Evolutionary conservation across 2,329 filamentous ascomycete species (phyloP).

Genomic region (Cercospora canescens): DNA sequence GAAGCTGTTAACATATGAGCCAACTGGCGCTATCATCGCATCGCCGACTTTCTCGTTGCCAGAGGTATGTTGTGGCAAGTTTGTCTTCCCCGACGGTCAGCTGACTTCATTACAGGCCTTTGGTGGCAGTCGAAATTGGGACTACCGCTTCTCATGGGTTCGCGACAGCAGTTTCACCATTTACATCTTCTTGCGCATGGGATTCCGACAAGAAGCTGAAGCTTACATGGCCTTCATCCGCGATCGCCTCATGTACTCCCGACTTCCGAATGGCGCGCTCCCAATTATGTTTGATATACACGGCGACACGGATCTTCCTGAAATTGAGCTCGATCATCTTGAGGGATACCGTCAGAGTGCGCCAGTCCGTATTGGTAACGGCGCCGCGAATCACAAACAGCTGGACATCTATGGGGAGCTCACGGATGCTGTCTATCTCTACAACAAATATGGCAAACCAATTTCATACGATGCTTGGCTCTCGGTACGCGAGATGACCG

Average conservation of each 20-base stretch:
- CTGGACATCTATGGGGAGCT: not conserved
- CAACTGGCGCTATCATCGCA: not conserved
- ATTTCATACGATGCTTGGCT: conserved; percentile 75
- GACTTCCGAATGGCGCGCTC: not conserved
- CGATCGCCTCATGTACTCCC: not conserved
- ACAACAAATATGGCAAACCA: conserved; percentile 51
- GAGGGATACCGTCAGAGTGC: not conserved
- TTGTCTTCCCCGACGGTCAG: not conserved
- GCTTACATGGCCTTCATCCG: not conserved
- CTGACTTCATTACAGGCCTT: not conserved
- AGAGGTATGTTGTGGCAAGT: not conserved
- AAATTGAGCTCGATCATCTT: not conserved
- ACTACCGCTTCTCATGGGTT: not conserved
- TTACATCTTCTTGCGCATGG: not conserved
- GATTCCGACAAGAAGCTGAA: not conserved
- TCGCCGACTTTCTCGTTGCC: not conserved
- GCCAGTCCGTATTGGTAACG: not conserved
- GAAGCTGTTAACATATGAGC: not conserved
- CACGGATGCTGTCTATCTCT: not conserved
- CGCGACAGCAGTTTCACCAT: not conserved
- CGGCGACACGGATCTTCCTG: not conserved
- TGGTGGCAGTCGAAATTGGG: not conserved
- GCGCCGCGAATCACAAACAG: not conserved
- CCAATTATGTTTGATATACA: not conserved
- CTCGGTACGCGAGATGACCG: conserved; percentile 65